Evolutionary conservation across 805 yeast genomes (phyloP).

Genomic region (Pichia sporocuriosa): DNA sequence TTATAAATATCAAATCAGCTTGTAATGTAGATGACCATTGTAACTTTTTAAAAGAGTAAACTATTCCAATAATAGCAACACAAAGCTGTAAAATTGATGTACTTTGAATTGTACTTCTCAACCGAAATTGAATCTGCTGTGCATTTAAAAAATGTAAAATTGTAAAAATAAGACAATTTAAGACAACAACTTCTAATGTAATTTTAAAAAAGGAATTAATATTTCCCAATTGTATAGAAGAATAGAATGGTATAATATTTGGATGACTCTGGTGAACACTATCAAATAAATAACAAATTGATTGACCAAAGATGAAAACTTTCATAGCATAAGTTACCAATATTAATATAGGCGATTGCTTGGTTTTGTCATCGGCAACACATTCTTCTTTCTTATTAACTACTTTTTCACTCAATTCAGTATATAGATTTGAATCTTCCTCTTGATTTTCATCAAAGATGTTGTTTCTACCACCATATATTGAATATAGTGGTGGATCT

Average conservation of each 20-base stretch:
- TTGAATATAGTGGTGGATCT: slow-evolving; percentile 23
- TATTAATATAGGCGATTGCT: no score
- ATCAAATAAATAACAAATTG: slow-evolving; percentile 11
- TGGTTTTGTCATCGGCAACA: no score
- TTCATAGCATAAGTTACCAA: slow-evolving; percentile 2
- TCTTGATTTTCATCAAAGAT: slow-evolving; percentile 18
- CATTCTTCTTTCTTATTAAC: no score
- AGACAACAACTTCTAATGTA: no score
- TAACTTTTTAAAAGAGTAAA: slow-evolving; percentile 60
- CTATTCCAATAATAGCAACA: slow-evolving; percentile 63
- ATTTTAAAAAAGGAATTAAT: no score
- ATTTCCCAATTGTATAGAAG: no score
- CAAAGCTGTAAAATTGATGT: slow-evolving; percentile 23
- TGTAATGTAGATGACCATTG: slow-evolving; percentile 66
- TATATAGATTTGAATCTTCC: slow-evolving; percentile 1
- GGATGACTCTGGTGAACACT: slow-evolving; percentile 1
- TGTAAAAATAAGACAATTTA: no score
- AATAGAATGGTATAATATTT: slow-evolving; percentile 2
- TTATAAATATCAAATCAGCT: slow-evolving; percentile 56
- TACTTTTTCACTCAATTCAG: neutral
- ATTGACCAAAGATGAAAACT: slow-evolving; percentile 6
- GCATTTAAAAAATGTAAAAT: no score
- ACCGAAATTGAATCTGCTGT: no score
- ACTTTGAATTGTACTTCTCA: neutral
- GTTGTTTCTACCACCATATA: slow-evolving; percentile 22